Evolutionary conservation across 2,329 filamentous ascomycete genomes (phyloP), one percentile per base, ranked within the genome.

Genomic region (Colletotrichum phormii): DNA sequence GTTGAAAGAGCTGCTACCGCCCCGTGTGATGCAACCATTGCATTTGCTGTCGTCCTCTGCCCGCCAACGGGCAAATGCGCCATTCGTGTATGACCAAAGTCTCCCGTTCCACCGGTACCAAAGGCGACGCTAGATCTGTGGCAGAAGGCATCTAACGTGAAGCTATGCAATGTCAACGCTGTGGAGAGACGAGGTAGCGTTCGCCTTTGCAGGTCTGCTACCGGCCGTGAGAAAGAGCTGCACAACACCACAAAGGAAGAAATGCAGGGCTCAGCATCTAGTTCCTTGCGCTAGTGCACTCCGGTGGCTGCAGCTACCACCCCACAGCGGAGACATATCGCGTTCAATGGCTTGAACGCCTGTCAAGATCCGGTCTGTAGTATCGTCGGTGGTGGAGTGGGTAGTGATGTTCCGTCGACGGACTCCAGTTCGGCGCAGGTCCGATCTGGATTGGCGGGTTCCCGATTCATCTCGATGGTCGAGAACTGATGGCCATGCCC

Each of bases 251-350:
- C 63, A 68, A 54, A 54, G 64, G 24, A 46, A 49, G 9, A 4
- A 60, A 53, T n/a, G 65, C 65, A 69, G 70, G 70, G 70, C 49
- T 67, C 64, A 62, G 64, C 49, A 51, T 31, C 15, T 33, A 31
- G 70, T 53, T 46, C 70, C 59, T 63, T 35, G 57, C 65, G 22
- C 24, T 64, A 54, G 33, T 49, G 54, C 37, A 24, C 24, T 62
- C 26, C 49, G 59, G 57, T 67, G 64, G 58, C 69, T 63, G 69
- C 51, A 67, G 57, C 42, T 70, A 24, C 42, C n/a, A 26, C 60
- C 49, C 66, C 54, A 61, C 60, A 72, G 66, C 55, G 66, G 66
- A 29, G 60, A 70, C 29, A 31, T 61, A 57, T 9, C 37, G 33
- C 65, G 35, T 42, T 18, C 55, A 5, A 29, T 67, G 49, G 59